Conservation (phyloP, 345 rosid species). For the Syzygium grande region DNA sequence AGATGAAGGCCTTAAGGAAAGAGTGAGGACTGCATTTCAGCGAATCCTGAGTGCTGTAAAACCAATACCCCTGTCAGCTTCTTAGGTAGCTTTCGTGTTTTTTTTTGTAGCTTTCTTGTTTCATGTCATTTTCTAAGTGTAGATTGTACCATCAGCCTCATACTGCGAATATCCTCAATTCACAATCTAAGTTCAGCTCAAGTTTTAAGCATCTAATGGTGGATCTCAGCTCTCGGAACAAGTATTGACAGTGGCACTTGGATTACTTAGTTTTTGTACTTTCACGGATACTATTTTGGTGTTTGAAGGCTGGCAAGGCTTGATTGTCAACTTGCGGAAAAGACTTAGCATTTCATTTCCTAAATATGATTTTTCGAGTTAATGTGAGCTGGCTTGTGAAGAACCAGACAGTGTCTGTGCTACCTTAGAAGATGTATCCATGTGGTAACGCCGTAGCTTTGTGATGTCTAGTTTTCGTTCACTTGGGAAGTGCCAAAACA, state of each 20-base stretch:
- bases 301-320: not conserved
- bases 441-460: not conserved
- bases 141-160: not conserved
- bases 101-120: not conserved
- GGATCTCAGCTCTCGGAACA: not conserved
- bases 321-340: not conserved
- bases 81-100: constrained; percentile 20
- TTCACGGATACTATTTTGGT: not conserved
- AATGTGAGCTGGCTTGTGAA: not conserved
- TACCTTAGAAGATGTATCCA: not conserved
- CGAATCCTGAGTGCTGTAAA: constrained; percentile 73
- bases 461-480: not conserved
- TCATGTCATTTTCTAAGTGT: not conserved
- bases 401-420: not conserved
- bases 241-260: not conserved
- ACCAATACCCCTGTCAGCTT: constrained; percentile 57
- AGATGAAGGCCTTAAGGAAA: constrained; percentile 78
- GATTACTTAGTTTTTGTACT: not conserved
- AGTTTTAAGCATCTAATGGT: not conserved
- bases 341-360: not conserved
- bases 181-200: not conserved
- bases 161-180: not conserved
- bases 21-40: constrained; percentile 52
- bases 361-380: not conserved
- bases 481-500: not conserved